Evolutionary conservation across 768 basidiomycete genomes (phyloP), one percentile per base, ranked within the genome.

Genomic region (Lactarius deliciosus): DNA sequence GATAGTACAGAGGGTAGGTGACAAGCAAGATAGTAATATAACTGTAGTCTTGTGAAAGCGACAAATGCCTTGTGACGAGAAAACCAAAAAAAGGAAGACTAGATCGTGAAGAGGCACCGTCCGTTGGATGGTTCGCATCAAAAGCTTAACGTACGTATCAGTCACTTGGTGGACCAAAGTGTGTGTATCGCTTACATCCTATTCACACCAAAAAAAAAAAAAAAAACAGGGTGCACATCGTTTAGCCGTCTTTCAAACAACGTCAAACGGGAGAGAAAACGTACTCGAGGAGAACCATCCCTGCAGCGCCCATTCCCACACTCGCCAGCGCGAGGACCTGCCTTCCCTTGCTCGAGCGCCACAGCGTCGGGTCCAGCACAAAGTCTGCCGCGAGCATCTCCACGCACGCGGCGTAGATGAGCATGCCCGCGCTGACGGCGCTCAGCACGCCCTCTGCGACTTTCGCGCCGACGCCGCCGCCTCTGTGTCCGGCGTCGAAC

Each of bases 331-430:
- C 90, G 43, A 88, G 70, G 18, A 76, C 77, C 74, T 87, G 85
- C 71, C 81, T 76, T 54, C 69, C 62, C 18, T 75, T 65, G 20
- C 75, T 70, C 66, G 78, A 76, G 32, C 77, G 76, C 81, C 79
- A 80, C 75, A 79, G 77, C 75, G 70, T 80, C 66, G 85, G 85
- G 45, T 91, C 89, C 76, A 89, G 88, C 53, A 93, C 89, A 70
- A 93, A 92, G 75, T 94, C 91, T 3, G 85, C 91, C 0, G 90
- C 91, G 60, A 94, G 83, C 89, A 94, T 93, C 80, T 93, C 92
- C 8, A 93, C 90, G 11, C 87, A 90, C 13, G 88, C 85, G 0
- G 88, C 91, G 71, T 92, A 93, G 55, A 88, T 91, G 58, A 94
- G 82, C 88, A 93, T 86, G 3, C 91, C 91, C 0, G 91, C 89